Evolutionary conservation across 129 eudicot genomes (phyloP).

Genomic region (Flaveria linearis): DNA sequence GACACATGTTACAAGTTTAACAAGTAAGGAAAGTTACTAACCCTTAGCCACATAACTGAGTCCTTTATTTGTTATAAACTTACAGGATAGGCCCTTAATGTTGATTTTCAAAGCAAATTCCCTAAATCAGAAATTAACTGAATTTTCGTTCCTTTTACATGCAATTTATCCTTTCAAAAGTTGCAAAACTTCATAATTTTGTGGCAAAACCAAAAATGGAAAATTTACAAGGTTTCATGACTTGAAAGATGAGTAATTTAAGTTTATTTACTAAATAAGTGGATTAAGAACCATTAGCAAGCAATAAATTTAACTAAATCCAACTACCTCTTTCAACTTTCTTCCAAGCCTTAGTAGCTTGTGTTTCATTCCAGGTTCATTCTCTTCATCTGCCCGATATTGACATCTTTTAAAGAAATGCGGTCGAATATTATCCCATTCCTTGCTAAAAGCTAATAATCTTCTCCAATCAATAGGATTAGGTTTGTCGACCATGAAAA

Average conservation of each 20-base stretch:
- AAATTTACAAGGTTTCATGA: neutral
- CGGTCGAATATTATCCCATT: slow-evolving; percentile 66
- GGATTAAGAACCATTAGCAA: neutral
- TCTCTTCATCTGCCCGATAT: slow-evolving; percentile 70
- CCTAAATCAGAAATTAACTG: neutral
- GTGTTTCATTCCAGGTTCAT: slow-evolving; percentile 72
- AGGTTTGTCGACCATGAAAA: slow-evolving; percentile 94
- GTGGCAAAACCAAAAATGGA: neutral
- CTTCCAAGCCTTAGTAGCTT: slow-evolving; percentile 67
- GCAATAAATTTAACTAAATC: neutral
- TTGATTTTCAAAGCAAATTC: neutral
- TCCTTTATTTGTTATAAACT: neutral
- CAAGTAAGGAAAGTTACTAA: neutral
- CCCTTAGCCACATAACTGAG: neutral
- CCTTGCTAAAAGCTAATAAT: slow-evolving; percentile 73
- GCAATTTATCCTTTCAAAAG: neutral
- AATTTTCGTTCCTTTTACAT: neutral
- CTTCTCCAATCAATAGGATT: slow-evolving; percentile 88
- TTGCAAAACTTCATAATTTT: neutral
- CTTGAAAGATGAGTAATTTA: neutral
- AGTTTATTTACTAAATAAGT: neutral
- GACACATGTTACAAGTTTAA: neutral
- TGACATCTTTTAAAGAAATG: slow-evolving; percentile 78
- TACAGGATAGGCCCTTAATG: neutral
- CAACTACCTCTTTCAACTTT: slow-evolving; percentile 79